Evolutionary conservation across 2,329 filamentous ascomycete species (phyloP).

Genomic region (Colletotrichum simmondsii): DNA sequence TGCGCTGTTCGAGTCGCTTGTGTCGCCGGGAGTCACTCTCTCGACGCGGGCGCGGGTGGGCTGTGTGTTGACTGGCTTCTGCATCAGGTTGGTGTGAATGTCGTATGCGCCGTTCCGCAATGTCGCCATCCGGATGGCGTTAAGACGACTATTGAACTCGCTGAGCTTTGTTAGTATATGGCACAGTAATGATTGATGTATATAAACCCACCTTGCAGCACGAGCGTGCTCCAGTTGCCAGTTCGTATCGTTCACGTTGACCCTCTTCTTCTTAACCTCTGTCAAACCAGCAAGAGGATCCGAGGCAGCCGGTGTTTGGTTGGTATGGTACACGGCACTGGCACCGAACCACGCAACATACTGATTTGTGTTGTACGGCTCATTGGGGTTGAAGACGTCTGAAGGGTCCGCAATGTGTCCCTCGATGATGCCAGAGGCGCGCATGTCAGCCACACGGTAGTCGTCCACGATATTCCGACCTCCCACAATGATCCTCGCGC

Average conservation of each 20-base stretch:
- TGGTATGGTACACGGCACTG: slow-evolving; percentile 93
- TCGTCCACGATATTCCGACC: slow-evolving; percentile 89
- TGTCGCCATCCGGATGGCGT: slow-evolving; percentile 74
- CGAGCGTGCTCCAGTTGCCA: slow-evolving; percentile 97
- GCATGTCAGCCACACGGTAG: slow-evolving; percentile 82
- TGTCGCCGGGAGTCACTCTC: slow-evolving; percentile 62
- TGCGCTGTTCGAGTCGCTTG: slow-evolving; percentile 40
- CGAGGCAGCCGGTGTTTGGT: slow-evolving; percentile 76
- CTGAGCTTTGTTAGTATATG: slow-evolving; percentile 55
- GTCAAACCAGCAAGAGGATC: slow-evolving; percentile 77
- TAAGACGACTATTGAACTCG: slow-evolving; percentile 83
- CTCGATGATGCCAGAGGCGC: slow-evolving; percentile 82
- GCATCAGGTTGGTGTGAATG: slow-evolving; percentile 91
- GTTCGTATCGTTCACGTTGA: slow-evolving; percentile 91
- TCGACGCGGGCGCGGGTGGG: slow-evolving; percentile 89
- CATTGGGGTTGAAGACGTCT: slow-evolving; percentile 79
- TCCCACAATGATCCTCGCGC: slow-evolving; percentile 91
- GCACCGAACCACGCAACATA: slow-evolving; percentile 99
- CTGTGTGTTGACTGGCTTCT: slow-evolving; percentile 89
- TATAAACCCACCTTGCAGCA: slow-evolving; percentile 78
- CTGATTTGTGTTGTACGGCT: slow-evolving; percentile 98
- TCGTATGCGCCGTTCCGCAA: slow-evolving; percentile 83
- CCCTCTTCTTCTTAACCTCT: slow-evolving; percentile 84
- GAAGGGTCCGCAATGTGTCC: slow-evolving; percentile 93
- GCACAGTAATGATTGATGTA: slow-evolving; percentile 31